phyloP scores from a whole-genome alignment of 805 yeast species.

The Saccharomycopsis fermentans region DNA sequence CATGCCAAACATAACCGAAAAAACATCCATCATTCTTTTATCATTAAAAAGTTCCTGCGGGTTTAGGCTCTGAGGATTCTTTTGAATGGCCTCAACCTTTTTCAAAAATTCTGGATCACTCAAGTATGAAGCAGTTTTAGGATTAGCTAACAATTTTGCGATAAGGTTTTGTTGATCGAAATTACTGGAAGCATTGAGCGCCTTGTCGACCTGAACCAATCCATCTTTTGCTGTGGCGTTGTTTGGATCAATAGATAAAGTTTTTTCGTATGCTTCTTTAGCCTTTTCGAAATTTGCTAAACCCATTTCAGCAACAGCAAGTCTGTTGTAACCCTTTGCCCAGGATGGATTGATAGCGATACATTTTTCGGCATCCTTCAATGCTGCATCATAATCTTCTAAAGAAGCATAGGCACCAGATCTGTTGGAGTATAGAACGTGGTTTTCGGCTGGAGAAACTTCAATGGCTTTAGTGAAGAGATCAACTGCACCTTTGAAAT shows the following conservation, averaged over 20 bases:
- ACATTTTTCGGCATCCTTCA: conserved; percentile 78
- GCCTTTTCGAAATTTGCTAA: conserved; percentile 72
- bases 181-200: conserved; percentile 39
- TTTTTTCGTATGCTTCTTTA: conserved; percentile 58
- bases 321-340: conserved; percentile 94
- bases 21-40: conserved; percentile 78
- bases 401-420: conserved; percentile 56
- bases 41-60: conserved; percentile 62
- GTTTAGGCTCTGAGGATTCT: conserved; percentile 63
- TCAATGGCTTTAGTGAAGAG: conserved; percentile 80
- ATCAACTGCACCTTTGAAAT: conserved; percentile 70
- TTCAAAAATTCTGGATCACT: conserved; percentile 76
- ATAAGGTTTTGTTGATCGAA: conserved; percentile 56
- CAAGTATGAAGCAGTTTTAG: conserved; percentile 80
- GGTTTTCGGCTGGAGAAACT: conserved; percentile 73
- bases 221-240: conserved; percentile 88
- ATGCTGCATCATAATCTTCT: conserved; percentile 63
- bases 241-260: conserved; percentile 66
- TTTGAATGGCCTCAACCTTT: conserved; percentile 49
- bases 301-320: conserved; percentile 91
- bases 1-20: conserved; percentile 80
- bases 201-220: conserved; percentile 54
- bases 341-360: conserved; percentile 72
- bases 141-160: conserved; percentile 66
- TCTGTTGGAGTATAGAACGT: conserved; percentile 86